A percentile compares a stretch with the other conserved stretches of the same genome.
These are phyloP conservation scores for Kalanchoe fedtschenkoi DNA, from an alignment of 164 flowering plant species.

Conservation along the genomic window DNA sequence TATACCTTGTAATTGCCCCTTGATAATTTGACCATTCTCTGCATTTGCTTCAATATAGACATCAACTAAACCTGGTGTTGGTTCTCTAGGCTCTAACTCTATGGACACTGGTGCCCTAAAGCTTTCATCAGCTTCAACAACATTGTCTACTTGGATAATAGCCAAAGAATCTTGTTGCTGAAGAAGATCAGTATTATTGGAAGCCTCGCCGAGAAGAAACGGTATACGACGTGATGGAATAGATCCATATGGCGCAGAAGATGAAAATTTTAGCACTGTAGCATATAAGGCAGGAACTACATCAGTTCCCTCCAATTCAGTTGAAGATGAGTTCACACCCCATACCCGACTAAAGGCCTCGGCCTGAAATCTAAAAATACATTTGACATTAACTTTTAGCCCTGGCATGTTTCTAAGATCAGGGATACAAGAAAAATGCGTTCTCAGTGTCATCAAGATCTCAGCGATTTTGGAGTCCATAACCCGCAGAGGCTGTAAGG, in stretches of 20 bases:
- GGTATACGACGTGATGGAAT: slow-evolving; percentile 66
- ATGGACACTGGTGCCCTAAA: slow-evolving; percentile 41
- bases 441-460: slow-evolving; percentile 45
- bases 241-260: slow-evolving; percentile 81
- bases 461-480: slow-evolving; percentile 74
- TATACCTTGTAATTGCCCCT: slow-evolving; percentile 57
- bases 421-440: slow-evolving; percentile 76
- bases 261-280: slow-evolving; percentile 60
- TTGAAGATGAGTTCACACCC: slow-evolving; percentile 27
- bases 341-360: slow-evolving; percentile 47
- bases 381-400: slow-evolving; percentile 55
- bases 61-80: slow-evolving; percentile 77
- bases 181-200: slow-evolving; percentile 13
- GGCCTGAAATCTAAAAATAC: slow-evolving; percentile 60
- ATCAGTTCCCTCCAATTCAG: slow-evolving; percentile 27
- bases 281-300: slow-evolving; percentile 78
- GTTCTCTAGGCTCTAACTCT: slow-evolving; percentile 80
- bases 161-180: slow-evolving; percentile 26
- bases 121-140: slow-evolving; percentile 25
- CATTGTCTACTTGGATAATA: slow-evolving; percentile 43
- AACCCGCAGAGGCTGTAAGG: slow-evolving; percentile 57
- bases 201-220: slow-evolving; percentile 67
- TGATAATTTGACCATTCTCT: slow-evolving; percentile 66
- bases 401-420: slow-evolving; percentile 77
- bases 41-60: slow-evolving; percentile 66